Conservation (phyloP, 2,329 filamentous ascomycete species). For the Basipetospora chlamydospora region DNA sequence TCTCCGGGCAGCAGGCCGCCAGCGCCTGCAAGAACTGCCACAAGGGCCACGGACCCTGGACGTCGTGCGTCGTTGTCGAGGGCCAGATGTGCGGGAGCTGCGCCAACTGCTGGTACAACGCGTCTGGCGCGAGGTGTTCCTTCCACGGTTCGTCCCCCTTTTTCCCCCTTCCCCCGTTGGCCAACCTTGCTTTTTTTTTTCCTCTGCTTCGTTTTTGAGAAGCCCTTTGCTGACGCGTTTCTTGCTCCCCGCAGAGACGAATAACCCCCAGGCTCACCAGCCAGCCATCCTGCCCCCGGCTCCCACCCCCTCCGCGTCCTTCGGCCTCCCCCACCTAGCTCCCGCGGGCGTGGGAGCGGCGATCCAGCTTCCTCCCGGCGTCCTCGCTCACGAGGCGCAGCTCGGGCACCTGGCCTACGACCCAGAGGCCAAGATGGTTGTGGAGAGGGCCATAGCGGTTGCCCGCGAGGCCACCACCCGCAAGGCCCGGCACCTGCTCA, state of each 20-base stretch:
- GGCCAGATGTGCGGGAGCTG: constrained; percentile 48
- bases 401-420: constrained; percentile 16
- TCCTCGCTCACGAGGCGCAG: constrained; percentile 5
- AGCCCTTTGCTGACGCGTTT: not conserved
- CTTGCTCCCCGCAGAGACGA: constrained; percentile 22
- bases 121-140: constrained; percentile 42
- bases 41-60: constrained; percentile 46
- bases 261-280: constrained; percentile 24
- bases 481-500: constrained; percentile 30
- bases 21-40: constrained; percentile 45
- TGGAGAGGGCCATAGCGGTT: constrained; percentile 31
- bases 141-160: constrained; percentile 35
- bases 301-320: constrained; percentile 5
- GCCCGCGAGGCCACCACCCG: constrained; percentile 25
- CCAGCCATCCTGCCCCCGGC: constrained; percentile 8
- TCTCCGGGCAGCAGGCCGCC: constrained; percentile 32
- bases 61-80: constrained; percentile 40
- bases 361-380: constrained; percentile 4
- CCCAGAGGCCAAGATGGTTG: constrained; percentile 21
- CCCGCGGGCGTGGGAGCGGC: constrained; percentile 1
- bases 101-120: constrained; percentile 50
- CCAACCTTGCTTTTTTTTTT: not conserved
- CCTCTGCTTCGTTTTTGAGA: not conserved
- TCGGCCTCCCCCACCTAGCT: constrained; percentile 5
- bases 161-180: not conserved